Evolutionary conservation across 768 basidiomycete species (phyloP).

Genomic region (Tylopilus felleus): DNA sequence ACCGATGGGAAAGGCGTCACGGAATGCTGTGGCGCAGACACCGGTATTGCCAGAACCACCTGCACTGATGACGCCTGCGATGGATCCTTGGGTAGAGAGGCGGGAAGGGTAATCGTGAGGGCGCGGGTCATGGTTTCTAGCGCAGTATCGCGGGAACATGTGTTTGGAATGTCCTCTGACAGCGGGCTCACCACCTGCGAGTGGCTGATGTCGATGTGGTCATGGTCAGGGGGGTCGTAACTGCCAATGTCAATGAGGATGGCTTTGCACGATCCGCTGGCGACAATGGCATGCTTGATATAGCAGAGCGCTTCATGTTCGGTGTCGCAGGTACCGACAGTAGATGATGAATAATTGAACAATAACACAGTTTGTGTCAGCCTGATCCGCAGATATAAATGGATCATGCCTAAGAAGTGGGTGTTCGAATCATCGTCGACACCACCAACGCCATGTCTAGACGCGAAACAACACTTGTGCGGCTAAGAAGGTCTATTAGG

Average conservation of each 20-base stretch:
- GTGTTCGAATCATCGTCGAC: background rate
- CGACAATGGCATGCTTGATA: constrained; percentile 17
- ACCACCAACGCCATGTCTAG: constrained; percentile 9
- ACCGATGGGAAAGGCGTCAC: constrained; percentile 24
- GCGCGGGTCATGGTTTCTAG: constrained; percentile 21
- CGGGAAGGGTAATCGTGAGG: constrained; percentile 14
- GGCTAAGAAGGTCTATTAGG: constrained; percentile 11
- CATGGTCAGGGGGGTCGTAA: constrained; percentile 12
- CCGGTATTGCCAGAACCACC: constrained; percentile 29
- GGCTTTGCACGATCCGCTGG: constrained; percentile 19
- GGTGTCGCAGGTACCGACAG: constrained; percentile 29
- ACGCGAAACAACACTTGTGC: constrained; percentile 17
- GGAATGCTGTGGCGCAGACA: constrained; percentile 22
- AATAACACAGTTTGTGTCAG: constrained; percentile 18
- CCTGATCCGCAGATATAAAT: background rate
- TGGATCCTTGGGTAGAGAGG: background rate
- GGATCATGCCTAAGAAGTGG: background rate
- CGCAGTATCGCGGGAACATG: constrained; percentile 7
- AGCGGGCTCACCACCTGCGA: constrained; percentile 16
- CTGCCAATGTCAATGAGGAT: constrained; percentile 26
- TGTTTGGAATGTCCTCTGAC: background rate
- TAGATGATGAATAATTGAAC: background rate
- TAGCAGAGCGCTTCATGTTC: constrained; percentile 24
- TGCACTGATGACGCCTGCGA: constrained; percentile 20
- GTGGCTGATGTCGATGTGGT: constrained; percentile 22